phyloP scores from a whole-genome alignment of 805 yeast species.

The Tetrapisispora pingtungensis region DNA sequence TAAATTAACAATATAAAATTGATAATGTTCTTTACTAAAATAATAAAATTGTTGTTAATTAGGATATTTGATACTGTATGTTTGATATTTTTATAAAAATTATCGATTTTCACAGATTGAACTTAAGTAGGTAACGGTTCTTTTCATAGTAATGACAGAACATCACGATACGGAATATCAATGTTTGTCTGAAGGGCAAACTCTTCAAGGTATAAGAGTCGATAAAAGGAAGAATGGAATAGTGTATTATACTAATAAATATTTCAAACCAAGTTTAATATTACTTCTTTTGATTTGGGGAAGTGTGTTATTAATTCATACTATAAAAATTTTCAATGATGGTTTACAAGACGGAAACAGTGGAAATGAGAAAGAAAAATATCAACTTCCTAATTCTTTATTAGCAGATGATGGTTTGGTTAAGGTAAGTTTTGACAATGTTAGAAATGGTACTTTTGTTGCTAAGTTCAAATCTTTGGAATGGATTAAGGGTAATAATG shows the following conservation, averaged over 20 bases:
- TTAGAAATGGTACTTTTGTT: constrained; percentile 46
- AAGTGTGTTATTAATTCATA: constrained; percentile 8
- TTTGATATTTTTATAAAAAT: too few relatives aligned
- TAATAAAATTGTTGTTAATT: too few relatives aligned
- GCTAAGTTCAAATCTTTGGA: constrained; percentile 50
- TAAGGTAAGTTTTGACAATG: constrained; percentile 33
- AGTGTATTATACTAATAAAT: constrained; percentile 4
- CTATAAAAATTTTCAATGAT: constrained; percentile 3
- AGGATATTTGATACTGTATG: too few relatives aligned
- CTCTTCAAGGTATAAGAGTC: constrained; percentile 2
- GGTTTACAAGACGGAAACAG: background rate
- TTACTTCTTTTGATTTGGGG: constrained; percentile 18
- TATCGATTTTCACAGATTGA: too few relatives aligned
- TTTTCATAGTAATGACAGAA: background rate
- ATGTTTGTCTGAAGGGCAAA: constrained; percentile 10
- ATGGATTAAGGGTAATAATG: constrained; percentile 51
- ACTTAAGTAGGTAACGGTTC: background rate
- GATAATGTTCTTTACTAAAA: too few relatives aligned
- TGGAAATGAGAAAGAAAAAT: background rate
- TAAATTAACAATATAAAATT: too few relatives aligned
- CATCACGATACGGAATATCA: constrained; percentile 4
- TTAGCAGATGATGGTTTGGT: constrained; percentile 14
- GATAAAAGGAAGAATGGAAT: constrained; percentile 2
- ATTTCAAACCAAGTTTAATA: constrained; percentile 10
- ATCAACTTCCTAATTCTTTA: background rate